phyloP scores from a whole-genome alignment of 176 grass and related monocot species.

The Oryza coarctata region DNA sequence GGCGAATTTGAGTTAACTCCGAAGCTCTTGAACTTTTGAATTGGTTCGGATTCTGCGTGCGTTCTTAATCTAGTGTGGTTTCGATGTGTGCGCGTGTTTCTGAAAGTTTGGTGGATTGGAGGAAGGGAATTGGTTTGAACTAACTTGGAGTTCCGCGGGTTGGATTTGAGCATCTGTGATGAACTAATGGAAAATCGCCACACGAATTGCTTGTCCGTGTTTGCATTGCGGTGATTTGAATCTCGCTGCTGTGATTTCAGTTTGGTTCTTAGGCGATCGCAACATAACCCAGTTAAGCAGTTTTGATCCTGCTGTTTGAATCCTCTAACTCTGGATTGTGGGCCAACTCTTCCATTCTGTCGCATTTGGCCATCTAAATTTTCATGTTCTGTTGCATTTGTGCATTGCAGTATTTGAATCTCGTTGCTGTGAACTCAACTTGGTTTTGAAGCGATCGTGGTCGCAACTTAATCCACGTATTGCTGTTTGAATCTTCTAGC shows the following conservation, averaged over 20 bases:
- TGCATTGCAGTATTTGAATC: neutral
- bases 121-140: neutral
- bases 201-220: neutral
- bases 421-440: neutral
- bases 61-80: neutral
- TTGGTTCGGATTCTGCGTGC: neutral
- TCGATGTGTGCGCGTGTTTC: neutral
- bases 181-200: neutral
- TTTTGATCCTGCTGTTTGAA: neutral
- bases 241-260: neutral
- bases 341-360: neutral
- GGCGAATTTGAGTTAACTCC: neutral
- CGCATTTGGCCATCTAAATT: conserved; percentile 15
- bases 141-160: neutral
- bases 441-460: conserved; percentile 19
- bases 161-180: neutral
- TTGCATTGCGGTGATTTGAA: neutral
- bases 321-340: neutral
- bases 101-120: neutral
- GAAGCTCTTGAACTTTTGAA: neutral
- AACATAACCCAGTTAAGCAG: neutral
- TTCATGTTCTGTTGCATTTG: neutral
- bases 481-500: neutral
- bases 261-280: conserved; percentile 22
- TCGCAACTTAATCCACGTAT: neutral